These are phyloP conservation scores for Cylindrotheca fusiformis DNA, from an alignment of 108 stramenopile genomes.

Conservation along the genomic window DNA sequence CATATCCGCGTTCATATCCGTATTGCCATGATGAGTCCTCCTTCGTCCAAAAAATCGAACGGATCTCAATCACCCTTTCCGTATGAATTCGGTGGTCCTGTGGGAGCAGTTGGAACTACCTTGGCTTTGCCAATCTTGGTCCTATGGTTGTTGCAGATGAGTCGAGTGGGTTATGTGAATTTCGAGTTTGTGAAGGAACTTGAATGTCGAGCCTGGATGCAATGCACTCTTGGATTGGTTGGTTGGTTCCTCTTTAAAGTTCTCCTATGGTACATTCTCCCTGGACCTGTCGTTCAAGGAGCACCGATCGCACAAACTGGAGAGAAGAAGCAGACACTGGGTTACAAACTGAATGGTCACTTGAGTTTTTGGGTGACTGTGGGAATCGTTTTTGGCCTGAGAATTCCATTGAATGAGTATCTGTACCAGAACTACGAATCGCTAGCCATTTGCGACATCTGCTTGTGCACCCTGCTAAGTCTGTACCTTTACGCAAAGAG, in stretches of 20 bases:
- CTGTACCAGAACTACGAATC: constrained; percentile 77
- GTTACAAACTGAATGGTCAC: constrained; percentile 94
- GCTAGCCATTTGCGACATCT: constrained; percentile 63
- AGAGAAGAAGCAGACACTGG: constrained; percentile 36
- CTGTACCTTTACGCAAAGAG: constrained; percentile 75
- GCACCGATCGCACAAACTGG: constrained; percentile 38
- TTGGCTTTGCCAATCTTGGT: constrained; percentile 79
- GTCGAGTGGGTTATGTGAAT: constrained; percentile 49
- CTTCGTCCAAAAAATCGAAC: too few species aligned
- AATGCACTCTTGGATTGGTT: constrained; percentile 51
- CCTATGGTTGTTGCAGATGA: constrained; percentile 60
- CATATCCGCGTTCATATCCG: too few species aligned
- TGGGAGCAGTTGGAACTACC: constrained; percentile 73
- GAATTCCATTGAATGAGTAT: constrained; percentile 56
- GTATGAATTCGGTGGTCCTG: constrained; percentile 94
- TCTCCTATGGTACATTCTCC: constrained; percentile 79
- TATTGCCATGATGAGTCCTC: too few species aligned
- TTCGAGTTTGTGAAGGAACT: constrained; percentile 21
- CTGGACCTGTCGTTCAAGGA: constrained; percentile 81
- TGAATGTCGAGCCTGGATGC: constrained; percentile 3
- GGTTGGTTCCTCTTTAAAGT: constrained; percentile 89
- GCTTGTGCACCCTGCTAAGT: constrained; percentile 56
- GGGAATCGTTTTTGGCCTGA: constrained; percentile 48
- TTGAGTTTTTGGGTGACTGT: constrained; percentile 89
- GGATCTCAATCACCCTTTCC: too few species aligned